A percentile compares a stretch with the other conserved stretches of the same genome.
These are phyloP conservation scores for Kingdonia uniflora DNA, from an alignment of 164 flowering plant species.

Conservation along the genomic window DNA sequence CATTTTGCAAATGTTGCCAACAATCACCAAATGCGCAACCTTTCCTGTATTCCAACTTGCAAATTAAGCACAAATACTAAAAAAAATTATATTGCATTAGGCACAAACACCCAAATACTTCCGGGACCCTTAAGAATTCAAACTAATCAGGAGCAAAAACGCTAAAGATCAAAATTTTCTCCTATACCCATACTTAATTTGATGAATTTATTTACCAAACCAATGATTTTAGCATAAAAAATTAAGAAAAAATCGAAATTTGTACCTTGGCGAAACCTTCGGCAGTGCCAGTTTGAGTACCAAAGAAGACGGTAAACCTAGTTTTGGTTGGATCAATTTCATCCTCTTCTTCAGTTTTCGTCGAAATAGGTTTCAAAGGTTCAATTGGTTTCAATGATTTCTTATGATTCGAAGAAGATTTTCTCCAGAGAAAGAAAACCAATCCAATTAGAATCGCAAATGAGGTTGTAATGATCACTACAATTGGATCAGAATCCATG, in stretches of 20 bases:
- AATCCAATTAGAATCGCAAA: conserved; percentile 39
- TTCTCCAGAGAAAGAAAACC: conserved; percentile 34
- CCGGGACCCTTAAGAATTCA: too few relatives aligned
- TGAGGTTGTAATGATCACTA: conserved; percentile 39
- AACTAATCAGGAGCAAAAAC: too few relatives aligned
- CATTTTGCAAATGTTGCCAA: neutral
- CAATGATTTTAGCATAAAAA: neutral
- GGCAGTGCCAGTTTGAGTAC: conserved; percentile 89
- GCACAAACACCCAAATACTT: too few relatives aligned
- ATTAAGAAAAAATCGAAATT: too few relatives aligned
- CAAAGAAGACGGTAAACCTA: conserved; percentile 54
- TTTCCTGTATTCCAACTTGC: too few relatives aligned
- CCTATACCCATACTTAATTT: too few relatives aligned
- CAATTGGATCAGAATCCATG: conserved; percentile 18
- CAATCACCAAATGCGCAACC: too few relatives aligned
- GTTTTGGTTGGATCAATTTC: conserved; percentile 38
- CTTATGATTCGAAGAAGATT: conserved; percentile 23
- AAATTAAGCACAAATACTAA: too few relatives aligned
- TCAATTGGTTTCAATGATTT: conserved; percentile 25
- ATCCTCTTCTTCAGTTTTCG: conserved; percentile 24
- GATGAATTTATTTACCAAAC: too few relatives aligned
- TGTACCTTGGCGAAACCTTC: conserved; percentile 96
- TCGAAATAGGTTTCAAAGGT: conserved; percentile 15
- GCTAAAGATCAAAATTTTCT: too few relatives aligned
- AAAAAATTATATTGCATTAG: too few relatives aligned